These are phyloP conservation scores for Naganishia friedmannii DNA, from an alignment of 768 basidiomycete genomes.

Conservation along the genomic window DNA sequence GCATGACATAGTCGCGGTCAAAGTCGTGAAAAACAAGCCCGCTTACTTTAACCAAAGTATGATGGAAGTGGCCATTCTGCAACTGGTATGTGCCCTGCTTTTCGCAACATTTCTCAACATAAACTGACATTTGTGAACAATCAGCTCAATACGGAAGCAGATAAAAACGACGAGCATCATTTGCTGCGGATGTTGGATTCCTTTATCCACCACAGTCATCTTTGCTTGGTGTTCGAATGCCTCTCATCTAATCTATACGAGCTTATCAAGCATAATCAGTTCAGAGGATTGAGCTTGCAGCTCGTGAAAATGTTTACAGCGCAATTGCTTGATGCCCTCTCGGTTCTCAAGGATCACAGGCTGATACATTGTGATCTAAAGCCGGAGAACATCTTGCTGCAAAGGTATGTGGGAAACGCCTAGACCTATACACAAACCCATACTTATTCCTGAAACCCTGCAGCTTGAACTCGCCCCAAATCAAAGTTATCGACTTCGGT, in stretches of 20 bases:
- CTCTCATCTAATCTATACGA: constrained; percentile 97
- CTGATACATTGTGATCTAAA: constrained; percentile 98
- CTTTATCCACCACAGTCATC: constrained; percentile 92
- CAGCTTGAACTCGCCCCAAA: constrained; percentile 92
- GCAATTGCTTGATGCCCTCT: constrained; percentile 86
- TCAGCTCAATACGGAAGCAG: constrained; percentile 88
- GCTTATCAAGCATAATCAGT: constrained; percentile 99
- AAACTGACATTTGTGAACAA: constrained; percentile 10
- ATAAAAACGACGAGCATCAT: constrained; percentile 92
- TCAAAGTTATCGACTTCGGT: constrained; percentile 99
- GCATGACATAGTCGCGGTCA: constrained; percentile 96
- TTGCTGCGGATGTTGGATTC: constrained; percentile 91
- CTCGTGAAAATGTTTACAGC: constrained; percentile 98
- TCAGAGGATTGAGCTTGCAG: constrained; percentile 92
- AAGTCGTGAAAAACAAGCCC: constrained; percentile 99
- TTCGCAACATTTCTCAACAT: constrained; percentile 10
- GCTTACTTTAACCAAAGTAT: constrained; percentile 99
- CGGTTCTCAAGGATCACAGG: constrained; percentile 88
- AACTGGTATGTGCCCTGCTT: constrained; percentile 64
- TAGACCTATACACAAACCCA: background rate
- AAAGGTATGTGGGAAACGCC: constrained; percentile 68
- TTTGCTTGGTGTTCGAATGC: constrained; percentile 96
- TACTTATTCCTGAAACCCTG: background rate
- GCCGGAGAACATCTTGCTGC: constrained; percentile 95
- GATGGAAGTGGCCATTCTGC: constrained; percentile 99